A percentile compares a stretch with the other conserved stretches of the same genome.
phyloP scores from a whole-genome alignment of 352 stramenopile genomes.

The Phytophthora vignae region DNA sequence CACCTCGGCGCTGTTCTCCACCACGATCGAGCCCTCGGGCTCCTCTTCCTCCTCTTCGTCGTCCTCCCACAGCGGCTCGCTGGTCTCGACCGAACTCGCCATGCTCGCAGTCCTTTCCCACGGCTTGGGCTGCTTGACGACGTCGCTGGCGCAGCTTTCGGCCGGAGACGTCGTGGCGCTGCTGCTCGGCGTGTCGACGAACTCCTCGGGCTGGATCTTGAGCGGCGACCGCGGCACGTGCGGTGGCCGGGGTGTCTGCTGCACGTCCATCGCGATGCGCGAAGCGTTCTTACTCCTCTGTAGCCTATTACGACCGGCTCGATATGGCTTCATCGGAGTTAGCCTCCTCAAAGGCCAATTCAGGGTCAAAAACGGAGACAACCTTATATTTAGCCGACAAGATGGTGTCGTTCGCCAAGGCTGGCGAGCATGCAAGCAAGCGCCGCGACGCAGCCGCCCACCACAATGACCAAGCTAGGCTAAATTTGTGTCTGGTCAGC shows the following conservation, averaged over 20 bases:
- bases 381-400: background rate
- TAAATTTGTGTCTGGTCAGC: too few relatives aligned
- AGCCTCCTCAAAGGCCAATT: background rate
- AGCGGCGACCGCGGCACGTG: conserved; percentile 11
- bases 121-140: conserved; percentile 9
- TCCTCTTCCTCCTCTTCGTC: conserved; percentile 3
- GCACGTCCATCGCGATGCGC: conserved; percentile 22
- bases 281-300: conserved; percentile 6
- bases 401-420: too few relatives aligned
- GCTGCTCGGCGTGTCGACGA: conserved; percentile 12
- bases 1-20: background rate
- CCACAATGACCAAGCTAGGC: too few relatives aligned
- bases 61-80: conserved; percentile 20
- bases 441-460: too few relatives aligned
- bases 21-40: background rate
- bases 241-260: background rate
- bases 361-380: conserved; percentile 19
- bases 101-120: conserved; percentile 23
- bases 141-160: conserved; percentile 22
- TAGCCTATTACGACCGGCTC: conserved; percentile 13
- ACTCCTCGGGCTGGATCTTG: conserved; percentile 26
- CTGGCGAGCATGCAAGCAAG: too few relatives aligned
- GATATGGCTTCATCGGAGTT: conserved; percentile 13
- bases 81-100: conserved; percentile 21
- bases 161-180: conserved; percentile 13